Evolutionary conservation across 768 basidiomycete genomes (phyloP).

Genomic region (Tephrocybe rancida): DNA sequence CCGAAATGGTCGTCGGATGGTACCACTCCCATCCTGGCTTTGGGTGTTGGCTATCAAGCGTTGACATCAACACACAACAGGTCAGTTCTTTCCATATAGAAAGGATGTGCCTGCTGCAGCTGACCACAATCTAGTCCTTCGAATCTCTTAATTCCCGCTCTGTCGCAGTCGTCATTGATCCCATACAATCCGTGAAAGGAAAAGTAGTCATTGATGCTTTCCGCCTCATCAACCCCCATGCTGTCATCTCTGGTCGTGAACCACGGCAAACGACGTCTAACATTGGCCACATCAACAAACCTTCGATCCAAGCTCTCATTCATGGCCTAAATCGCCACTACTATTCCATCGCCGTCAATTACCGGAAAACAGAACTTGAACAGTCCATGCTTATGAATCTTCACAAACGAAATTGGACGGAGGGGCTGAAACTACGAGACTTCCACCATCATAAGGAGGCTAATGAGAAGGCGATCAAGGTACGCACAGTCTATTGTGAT

Average conservation of each 20-base stretch:
- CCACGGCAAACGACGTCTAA: slow-evolving; percentile 97
- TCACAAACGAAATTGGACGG: slow-evolving; percentile 99
- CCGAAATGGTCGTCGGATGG: slow-evolving; percentile 99
- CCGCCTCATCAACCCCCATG: slow-evolving; percentile 91
- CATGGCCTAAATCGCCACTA: slow-evolving; percentile 98
- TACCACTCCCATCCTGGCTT: slow-evolving; percentile 99
- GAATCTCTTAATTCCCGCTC: slow-evolving; percentile 92
- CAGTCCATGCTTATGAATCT: slow-evolving; percentile 99
- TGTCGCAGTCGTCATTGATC: slow-evolving; percentile 97
- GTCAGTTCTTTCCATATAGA: slow-evolving; percentile 37
- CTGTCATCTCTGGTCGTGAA: slow-evolving; percentile 90
- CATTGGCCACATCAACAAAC: slow-evolving; percentile 98
- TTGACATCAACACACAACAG: slow-evolving; percentile 99
- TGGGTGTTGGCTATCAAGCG: slow-evolving; percentile 98
- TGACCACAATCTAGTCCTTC: slow-evolving; percentile 70
- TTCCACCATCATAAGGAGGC: slow-evolving; percentile 85
- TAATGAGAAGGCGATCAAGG: slow-evolving; percentile 96
- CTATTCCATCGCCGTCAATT: slow-evolving; percentile 97
- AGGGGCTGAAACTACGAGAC: slow-evolving; percentile 90
- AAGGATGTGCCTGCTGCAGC: not conserved
- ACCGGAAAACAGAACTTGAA: slow-evolving; percentile 97
- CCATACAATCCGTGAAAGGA: slow-evolving; percentile 97
- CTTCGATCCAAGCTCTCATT: slow-evolving; percentile 97
- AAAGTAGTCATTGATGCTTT: slow-evolving; percentile 99
- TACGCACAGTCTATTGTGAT: slow-evolving; percentile 33